These are phyloP conservation scores for Boletus pseudopeckii DNA, from an alignment of 768 basidiomycete genomes.

Conservation along the genomic window DNA sequence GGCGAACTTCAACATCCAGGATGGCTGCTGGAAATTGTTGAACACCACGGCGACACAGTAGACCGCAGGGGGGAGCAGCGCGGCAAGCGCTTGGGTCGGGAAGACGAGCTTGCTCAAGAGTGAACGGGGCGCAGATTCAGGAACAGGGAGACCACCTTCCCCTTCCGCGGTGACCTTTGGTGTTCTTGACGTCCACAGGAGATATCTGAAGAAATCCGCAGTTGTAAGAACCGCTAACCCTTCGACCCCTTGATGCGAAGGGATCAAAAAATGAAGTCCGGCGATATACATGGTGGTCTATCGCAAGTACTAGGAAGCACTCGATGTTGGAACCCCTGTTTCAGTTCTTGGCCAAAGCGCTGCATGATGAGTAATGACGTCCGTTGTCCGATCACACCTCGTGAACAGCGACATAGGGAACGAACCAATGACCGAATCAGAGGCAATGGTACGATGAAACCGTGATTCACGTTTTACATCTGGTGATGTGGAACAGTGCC, in stretches of 20 bases:
- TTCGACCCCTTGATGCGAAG: slow-evolving; percentile 18
- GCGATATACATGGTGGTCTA: slow-evolving; percentile 29
- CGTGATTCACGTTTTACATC: not conserved
- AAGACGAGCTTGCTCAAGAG: slow-evolving; percentile 28
- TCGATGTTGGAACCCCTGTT: slow-evolving; percentile 13
- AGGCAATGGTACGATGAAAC: not conserved
- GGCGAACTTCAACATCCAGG: slow-evolving; percentile 31
- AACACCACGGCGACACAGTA: slow-evolving; percentile 27
- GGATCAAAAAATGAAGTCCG: slow-evolving; percentile 15
- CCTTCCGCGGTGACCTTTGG: slow-evolving; percentile 1
- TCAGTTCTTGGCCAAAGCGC: slow-evolving; percentile 9
- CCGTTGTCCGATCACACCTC: not conserved
- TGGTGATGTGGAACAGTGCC: not conserved
- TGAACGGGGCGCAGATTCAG: slow-evolving; percentile 11
- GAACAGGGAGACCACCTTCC: slow-evolving; percentile 19
- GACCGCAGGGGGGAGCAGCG: slow-evolving; percentile 24
- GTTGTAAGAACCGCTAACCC: slow-evolving; percentile 26
- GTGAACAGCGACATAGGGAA: not conserved
- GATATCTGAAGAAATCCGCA: slow-evolving; percentile 20
- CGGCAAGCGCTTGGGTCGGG: slow-evolving; percentile 25
- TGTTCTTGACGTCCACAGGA: slow-evolving; percentile 6
- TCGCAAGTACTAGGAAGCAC: slow-evolving; percentile 4
- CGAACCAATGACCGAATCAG: not conserved
- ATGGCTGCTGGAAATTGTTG: slow-evolving; percentile 34
- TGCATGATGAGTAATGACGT: slow-evolving; percentile 19